A percentile compares a stretch with the other conserved stretches of the same genome.
These are phyloP conservation scores for Hyaloscypha hepaticicola DNA, from an alignment of 495 filamentous ascomycete genomes.

Conservation along the genomic window DNA sequence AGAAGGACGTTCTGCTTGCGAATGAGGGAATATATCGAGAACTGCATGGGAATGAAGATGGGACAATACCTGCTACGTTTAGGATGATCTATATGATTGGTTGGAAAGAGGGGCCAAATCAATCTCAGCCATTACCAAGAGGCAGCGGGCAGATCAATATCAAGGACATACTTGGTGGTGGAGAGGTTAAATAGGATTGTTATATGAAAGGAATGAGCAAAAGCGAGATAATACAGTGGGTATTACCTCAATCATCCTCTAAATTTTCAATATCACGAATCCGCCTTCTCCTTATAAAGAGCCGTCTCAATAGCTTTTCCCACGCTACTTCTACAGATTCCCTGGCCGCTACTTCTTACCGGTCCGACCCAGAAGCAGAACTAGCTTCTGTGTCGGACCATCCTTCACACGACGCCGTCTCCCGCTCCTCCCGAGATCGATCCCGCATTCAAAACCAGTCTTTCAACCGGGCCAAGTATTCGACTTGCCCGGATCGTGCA, in stretches of 20 bases:
- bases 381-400: neutral
- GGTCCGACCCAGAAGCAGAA: neutral
- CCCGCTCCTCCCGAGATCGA: neutral
- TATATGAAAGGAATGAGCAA: too few species aligned
- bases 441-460: neutral
- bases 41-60: slow-evolving; percentile 68
- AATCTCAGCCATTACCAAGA: slow-evolving; percentile 73
- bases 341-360: neutral
- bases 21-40: slow-evolving; percentile 85
- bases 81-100: slow-evolving; percentile 96
- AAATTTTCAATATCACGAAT: neutral
- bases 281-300: neutral
- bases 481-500: neutral
- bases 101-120: slow-evolving; percentile 83
- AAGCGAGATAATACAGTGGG: too few species aligned
- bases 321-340: neutral
- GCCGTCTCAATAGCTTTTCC: neutral
- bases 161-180: slow-evolving; percentile 74
- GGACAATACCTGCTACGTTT: slow-evolving; percentile 82
- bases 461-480: neutral
- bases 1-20: slow-evolving; percentile 82
- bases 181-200: slow-evolving; percentile 42
- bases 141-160: slow-evolving; percentile 82
- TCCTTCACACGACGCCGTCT: neutral
- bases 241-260: neutral